Base-by-base conservation (phyloP, 495 filamentous ascomycete genomes). In the Penicillium argentinense region DNA sequence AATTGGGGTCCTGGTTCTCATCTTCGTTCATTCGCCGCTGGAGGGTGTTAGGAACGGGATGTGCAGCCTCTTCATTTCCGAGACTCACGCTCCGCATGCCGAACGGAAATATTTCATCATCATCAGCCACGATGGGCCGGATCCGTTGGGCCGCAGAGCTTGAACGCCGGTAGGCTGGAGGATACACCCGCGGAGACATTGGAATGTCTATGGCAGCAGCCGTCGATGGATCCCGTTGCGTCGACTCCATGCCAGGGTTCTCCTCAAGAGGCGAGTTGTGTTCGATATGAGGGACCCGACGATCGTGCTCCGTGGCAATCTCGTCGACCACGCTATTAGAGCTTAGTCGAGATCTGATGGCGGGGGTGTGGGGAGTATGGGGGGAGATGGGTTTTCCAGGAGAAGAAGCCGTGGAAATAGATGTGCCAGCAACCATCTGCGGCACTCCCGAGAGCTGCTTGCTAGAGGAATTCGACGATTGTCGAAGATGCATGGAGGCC, bases 341-440 rank as follows among this genome's bases (percentile, higher is more conserved):
- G 61, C 89, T 95, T 33, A 97, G 67, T n/a, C 92, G 81, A 14
- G 90, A 96, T 25, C 91, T 90, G 34, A 96, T 88, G 13, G 91
- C 89, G 4, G 92, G 91, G 4, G 89, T 96, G 56, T 96, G 92
- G 7, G 92, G 92, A 0, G 91, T 96, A 64, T 96, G 91, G 9
- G 91, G 91, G 2, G 89, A 95, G 36, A 95, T 77, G 1, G 92
- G 89, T 54, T 96, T 97, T 42, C 90, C 90, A 5, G 88, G 90
- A 3, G 91, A 95, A 2, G 91, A 91, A 4, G 88, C 87, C 1
- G 85, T 83, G 9, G 91, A 95, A 33, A 88, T 76, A n/a, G 87
- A 88, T 13, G 86, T 87, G 0, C 86, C 86, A 28, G 81, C 83
- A 39, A 89, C 78, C 87, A 95, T 91, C 6, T 83, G 83, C 13